These are phyloP conservation scores for Diaporthe eres DNA, from an alignment of 2,329 filamentous ascomycete genomes.

Conservation along the genomic window DNA sequence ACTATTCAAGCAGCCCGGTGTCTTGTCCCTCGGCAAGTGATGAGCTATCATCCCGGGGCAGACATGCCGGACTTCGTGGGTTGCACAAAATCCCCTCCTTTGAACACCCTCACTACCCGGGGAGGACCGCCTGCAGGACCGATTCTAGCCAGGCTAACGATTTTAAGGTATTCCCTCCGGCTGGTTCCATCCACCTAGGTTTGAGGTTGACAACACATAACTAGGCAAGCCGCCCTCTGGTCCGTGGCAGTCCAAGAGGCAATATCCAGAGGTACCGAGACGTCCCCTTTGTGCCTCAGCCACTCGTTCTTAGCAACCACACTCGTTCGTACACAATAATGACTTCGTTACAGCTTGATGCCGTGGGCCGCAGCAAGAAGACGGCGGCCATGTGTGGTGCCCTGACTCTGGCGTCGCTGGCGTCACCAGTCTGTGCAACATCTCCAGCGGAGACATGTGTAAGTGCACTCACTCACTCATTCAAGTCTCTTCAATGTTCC, in stretches of 20 bases:
- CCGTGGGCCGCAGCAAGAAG: background rate
- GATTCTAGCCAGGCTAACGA: background rate
- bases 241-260: background rate
- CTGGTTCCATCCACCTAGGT: background rate
- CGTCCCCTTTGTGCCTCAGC: background rate
- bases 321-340: background rate
- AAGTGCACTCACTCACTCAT: background rate
- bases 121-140: background rate
- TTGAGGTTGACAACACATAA: conserved; percentile 24
- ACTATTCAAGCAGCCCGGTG: background rate
- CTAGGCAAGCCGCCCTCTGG: background rate
- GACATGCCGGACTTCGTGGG: background rate
- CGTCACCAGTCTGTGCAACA: background rate
- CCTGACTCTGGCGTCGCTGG: conserved; percentile 12
- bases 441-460: conserved; percentile 2
- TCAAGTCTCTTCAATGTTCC: too few relatives aligned
- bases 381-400: background rate
- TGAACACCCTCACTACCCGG: background rate
- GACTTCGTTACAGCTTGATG: background rate
- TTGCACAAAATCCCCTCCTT: background rate
- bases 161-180: conserved; percentile 14
- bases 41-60: background rate
- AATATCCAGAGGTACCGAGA: conserved; percentile 11
- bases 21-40: conserved; percentile 22
- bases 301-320: background rate